Evolutionary conservation across 179 eudicot genomes (phyloP), one percentile per base, ranked within the genome.

Genomic region (Sideroxylon spinosum): DNA sequence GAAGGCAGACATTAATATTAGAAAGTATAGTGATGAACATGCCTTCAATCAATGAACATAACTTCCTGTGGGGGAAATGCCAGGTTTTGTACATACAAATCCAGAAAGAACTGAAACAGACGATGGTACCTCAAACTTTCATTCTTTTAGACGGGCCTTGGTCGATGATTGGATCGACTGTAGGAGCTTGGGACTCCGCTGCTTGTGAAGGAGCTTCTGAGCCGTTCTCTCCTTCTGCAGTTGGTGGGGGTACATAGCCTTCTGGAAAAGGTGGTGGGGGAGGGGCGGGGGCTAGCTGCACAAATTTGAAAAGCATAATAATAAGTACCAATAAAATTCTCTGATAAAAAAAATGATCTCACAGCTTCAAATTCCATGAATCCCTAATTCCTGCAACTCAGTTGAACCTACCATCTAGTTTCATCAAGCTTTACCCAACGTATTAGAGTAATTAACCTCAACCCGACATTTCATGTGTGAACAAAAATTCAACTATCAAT

Each of bases 201-300:
- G 83, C 85, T 82, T 85, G 90, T 81, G 88, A 91, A 59, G 88
- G 92, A 59, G 84, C 75, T 84, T 92, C 95, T 7, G 90, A 67
- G 78, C 80, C 84, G 28, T 82, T 88, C 72, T 92, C 98, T 28
- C 83, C 84, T 77, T 91, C 97, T 23, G 91, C 75, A 25, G 90
- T 76, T 22, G 86, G 86, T 64, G 91, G 88, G 17, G 95, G 95
- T 29, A 85, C 80, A 78, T 94, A 94, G 64, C 98, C 98, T 76
- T 92, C 98, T 8, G 98, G 98, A 74, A 91, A 94, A 29, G 96
- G 92, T 26, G 96, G 97, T 3, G 98, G 98, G 25, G 89, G 93
- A 72, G 98, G 97, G 12, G 94, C 91, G 4, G 97, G 88, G 55
- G 88, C 91, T 71, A 94, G 84, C 98, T 94, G 91, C 79, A 84